Evolutionary conservation across 2,329 filamentous ascomycete genomes (phyloP), one percentile per base, ranked within the genome.

Genomic region (Pseudocercospora ulei): DNA sequence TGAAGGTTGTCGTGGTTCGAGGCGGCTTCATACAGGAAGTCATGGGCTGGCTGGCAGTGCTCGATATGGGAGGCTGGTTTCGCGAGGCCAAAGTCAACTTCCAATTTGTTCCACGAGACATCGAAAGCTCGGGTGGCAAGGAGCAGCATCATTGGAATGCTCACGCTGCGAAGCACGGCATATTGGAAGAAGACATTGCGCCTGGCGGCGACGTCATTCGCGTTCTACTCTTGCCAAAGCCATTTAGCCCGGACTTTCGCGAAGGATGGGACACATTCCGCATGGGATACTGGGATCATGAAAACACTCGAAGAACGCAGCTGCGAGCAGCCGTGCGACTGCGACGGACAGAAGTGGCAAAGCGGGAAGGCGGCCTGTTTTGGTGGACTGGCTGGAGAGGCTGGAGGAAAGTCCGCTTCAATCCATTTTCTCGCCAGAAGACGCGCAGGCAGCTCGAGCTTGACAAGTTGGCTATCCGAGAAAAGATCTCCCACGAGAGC

Each of bases 221-320:
- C 61, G 72, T 98, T 1, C 68, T 96, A 11, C 70, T 98, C 5
- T 73, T 95, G 7, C 85, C 90, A 1, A 98, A 98, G 59, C 86
- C 87, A 0, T 98, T 98, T 57, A 92, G 84, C 4, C 80, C 90
- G 0, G 85, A 84, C 30, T 98, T 98, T 56, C 75, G 90, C 12
- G 87, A 96, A 60, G 93, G 94, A 49, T 98, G 90, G 90, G 90
- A 98, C 57, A 71, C 88, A 9, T 98, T 92, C 62, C 75, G 90
- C 37, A 78, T 80, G 20, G 87, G 95, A 44, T 98, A 95, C 63
- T 98, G 90, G 90, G 88, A 95, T 53, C 79, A 79, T 45, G 90
- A 98, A 61, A 98, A 98, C 57, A 85, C 93, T 60, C 78, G 88
- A 2, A 77, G 90, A 7, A 74, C 80, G 2, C 65, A 82, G 41